These are phyloP conservation scores for Starmerella floris DNA, from an alignment of 805 yeast genomes.

Conservation along the genomic window DNA sequence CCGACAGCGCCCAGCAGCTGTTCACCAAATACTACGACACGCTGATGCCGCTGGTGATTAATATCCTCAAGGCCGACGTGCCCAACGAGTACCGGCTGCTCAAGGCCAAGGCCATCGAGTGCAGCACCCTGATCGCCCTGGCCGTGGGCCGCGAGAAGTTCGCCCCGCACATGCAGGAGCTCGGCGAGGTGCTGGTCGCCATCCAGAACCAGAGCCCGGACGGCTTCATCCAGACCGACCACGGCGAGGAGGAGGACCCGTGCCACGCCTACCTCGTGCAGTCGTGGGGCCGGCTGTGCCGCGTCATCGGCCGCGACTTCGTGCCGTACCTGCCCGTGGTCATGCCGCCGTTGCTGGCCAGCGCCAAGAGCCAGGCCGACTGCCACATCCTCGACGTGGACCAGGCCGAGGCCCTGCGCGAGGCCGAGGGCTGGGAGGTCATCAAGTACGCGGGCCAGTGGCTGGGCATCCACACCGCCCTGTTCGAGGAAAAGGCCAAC, in stretches of 20 bases:
- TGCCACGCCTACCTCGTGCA: conserved; percentile 76
- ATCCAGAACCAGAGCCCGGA: conserved; percentile 39
- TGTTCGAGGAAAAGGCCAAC: conserved; percentile 83
- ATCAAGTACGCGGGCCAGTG: conserved; percentile 82
- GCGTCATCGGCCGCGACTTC: conserved; percentile 72
- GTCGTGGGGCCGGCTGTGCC: conserved; percentile 92
- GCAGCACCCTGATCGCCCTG: conserved; percentile 82
- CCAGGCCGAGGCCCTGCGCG: conserved; percentile 68
- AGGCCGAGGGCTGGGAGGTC: conserved; percentile 91
- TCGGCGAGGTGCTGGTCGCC: conserved; percentile 55
- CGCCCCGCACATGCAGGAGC: conserved; percentile 54
- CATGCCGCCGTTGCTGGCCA: conserved; percentile 72
- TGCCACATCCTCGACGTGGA: conserved; percentile 77
- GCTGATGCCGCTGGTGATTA: conserved; percentile 74
- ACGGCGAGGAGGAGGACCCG: conserved; percentile 61
- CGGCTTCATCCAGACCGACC: conserved; percentile 13
- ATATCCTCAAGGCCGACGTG: conserved; percentile 65
- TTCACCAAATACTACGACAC: conserved; percentile 89
- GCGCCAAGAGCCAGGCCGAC: conserved; percentile 84
- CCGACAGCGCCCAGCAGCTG: conserved; percentile 85
- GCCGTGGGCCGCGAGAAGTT: conserved; percentile 93
- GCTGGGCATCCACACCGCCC: conserved; percentile 85
- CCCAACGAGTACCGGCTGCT: conserved; percentile 66
- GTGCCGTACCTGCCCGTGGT: conserved; percentile 72
- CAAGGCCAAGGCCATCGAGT: conserved; percentile 89